Base-by-base conservation (phyloP, 441 rosid genomes). In the Bruguiera hainesii region DNA sequence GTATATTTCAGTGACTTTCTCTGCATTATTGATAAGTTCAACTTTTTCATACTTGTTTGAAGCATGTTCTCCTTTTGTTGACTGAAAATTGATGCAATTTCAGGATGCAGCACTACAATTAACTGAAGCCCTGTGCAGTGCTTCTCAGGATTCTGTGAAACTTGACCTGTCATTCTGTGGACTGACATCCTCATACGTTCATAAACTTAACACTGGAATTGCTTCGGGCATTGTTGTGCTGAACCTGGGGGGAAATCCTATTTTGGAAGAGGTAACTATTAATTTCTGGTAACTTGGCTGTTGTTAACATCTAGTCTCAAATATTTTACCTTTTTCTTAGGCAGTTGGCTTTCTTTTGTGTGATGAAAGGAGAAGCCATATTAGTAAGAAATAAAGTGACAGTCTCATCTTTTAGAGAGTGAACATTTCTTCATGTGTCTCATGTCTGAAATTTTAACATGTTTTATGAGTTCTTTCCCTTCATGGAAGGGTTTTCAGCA, bases 81-180 rank as follows among this genome's bases (percentile, higher is more conserved):
- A 67, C 68, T 61, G 56, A 60, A 18, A 63, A 48, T 61, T 65
- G 29, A 55, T 65, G 63, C 57, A 48, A 60, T 35, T 83, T 56
- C 70, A 96, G 99, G 98, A 88, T 56, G 92, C 83, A 56, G 93
- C 98, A 20, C 61, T 84, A 60, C 82, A 76, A 73, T 73, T 96
- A 68, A 81, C 87, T 42, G 87, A 85, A 74, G 83, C 96, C 55
- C 68, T 93, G 66, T 71, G 77, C 72, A 73, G 68, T 33, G 79
- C 73, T 42, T 74, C 78, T 68, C 89, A 83, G 52, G 97, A 93
- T 73, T 78, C 84, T 74, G 76, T 85, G 73, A 90, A 85, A 80
- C 90, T 96, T 56, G 96, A 88, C 78, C 78, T 93, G 67, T 90
- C 99, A 21, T 77, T 71, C 74, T 93, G 96, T 68, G 91, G 88